Evolutionary conservation across 768 basidiomycete species (phyloP).

Genomic region (Leccinum subgranulosum): DNA sequence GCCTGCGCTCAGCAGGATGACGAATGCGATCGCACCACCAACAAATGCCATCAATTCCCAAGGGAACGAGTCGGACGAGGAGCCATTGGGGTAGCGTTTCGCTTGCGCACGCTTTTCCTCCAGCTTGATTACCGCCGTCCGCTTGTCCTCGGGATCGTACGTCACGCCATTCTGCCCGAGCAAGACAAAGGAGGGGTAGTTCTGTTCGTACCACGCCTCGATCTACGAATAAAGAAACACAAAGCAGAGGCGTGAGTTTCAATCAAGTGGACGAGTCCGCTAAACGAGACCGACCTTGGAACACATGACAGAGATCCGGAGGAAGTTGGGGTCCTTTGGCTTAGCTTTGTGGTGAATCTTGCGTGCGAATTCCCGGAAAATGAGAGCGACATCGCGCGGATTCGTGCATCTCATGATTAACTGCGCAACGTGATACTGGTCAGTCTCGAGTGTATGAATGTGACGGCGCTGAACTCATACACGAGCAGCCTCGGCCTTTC

Average conservation of each 20-base stretch:
- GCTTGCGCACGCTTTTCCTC: slow-evolving; percentile 43
- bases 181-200: slow-evolving; percentile 88
- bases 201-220: slow-evolving; percentile 90
- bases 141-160: slow-evolving; percentile 53
- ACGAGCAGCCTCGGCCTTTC: slow-evolving; percentile 83
- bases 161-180: slow-evolving; percentile 23
- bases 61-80: slow-evolving; percentile 14
- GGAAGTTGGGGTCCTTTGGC: slow-evolving; percentile 83
- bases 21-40: slow-evolving; percentile 23
- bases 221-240: slow-evolving; percentile 46
- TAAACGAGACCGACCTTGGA: slow-evolving; percentile 56
- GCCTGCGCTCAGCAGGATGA: slow-evolving; percentile 25
- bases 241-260: neutral
- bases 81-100: slow-evolving; percentile 14
- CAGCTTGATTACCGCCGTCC: slow-evolving; percentile 46
- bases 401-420: slow-evolving; percentile 92
- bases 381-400: slow-evolving; percentile 83
- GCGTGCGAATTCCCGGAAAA: slow-evolving; percentile 81
- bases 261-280: neutral
- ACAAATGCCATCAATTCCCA: slow-evolving; percentile 33
- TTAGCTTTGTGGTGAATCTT: slow-evolving; percentile 78
- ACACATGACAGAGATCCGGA: slow-evolving; percentile 78
- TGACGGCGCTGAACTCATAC: slow-evolving; percentile 40
- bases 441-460: neutral
- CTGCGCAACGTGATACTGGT: slow-evolving; percentile 35